Base-by-base conservation (phyloP, 805 yeast genomes). In the Candida insectalens region DNA sequence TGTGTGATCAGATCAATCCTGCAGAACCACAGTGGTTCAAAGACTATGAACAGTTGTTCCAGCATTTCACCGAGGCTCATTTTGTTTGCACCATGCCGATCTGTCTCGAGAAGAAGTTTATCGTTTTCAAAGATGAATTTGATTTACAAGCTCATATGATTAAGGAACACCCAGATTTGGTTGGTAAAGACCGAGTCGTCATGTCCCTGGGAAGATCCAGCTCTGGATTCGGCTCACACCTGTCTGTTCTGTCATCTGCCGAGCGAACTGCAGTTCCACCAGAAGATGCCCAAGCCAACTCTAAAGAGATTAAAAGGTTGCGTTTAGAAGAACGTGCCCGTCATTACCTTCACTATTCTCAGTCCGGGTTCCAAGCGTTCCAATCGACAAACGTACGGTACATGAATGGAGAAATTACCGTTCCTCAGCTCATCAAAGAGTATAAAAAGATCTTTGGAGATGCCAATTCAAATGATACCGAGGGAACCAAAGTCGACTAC, bases 71-170 rank as follows among this genome's bases (percentile, higher is more conserved):
- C 44, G 54, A 50, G 4, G 74, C 68, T 27, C 99, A 92, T 56
- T 84, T 64, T 55, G 74, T 76, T 12, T 92, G 99, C 59, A 65
- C 69, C 21, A 80, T 82, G 14, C 83, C 73, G 31, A 49, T 69
- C 9, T 92, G 99, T 59, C 57, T 88, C 31, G 97, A 88, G 36
- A 77, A 82, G 55, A 83, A 83, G 52, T 89, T 92, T 59, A 92
- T 92, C 16, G 98, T 89, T 1, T 92, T 92, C 52, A 71, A 78
- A 16, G 89, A 85, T 41, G 92, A 83, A 34, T 57, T 87, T 36
- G 96, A 87, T 45, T 63, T 92, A 35, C 79, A 82, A 35, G 88
- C 94, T 2, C 98, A 92, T 56, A 78, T 85, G 76, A 57, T 85
- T 30, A 72, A 75, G 42, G 89, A 81, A 45, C 99, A 92, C 55